Evolutionary conservation across 2,329 filamentous ascomycete species (phyloP), one percentile per base, ranked within the genome.

Genomic region (Alternaria arbusti): DNA sequence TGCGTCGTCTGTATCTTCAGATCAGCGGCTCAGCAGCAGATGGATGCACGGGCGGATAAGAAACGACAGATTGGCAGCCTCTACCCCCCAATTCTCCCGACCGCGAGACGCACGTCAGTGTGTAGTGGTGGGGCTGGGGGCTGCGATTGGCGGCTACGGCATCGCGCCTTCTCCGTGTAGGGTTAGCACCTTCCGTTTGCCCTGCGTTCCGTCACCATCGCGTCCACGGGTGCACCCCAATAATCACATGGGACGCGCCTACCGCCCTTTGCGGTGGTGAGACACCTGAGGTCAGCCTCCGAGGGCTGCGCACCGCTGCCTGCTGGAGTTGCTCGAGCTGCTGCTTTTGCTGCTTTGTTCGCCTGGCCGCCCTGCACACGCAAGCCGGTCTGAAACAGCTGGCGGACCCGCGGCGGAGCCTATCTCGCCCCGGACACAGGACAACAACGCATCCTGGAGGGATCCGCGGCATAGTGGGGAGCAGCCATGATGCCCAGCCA

Each of bases 161-260:
- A 17, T 49, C n/a, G 50, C 32, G 28, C 56, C 60, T 32, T 32
- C n/a, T 22, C 56, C 28, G 6, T 11, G 25, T 23, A 22, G 15
- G 56, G 52, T 47, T 59, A 59, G 60, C 44, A n/a, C 56, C 30
- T 28, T 43, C 28, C 30, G 26, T 28, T 44, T 32, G 54, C 61
- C 61, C 61, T 61, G 61, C 57, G 32, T 52, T 46, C 26, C 40
- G 61, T 55, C 61, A 50, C 52, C 22, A 28, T 63, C 49, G 56
- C 60, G 56, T 49, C 44, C 50, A 55, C 36, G 36, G 36, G 36
- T 40, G 36, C 36, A 55, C 32, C 17, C 60, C 15, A 28, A 63
- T 50, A 46, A 49, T 64, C 61, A 64, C 60, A 59, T 63, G 60
- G 46, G 30, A 63, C 61, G 61, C 61, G 61, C 52, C 61, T 61